Base-by-base conservation (phyloP, 805 yeast species). In the Alloascoidea africana region DNA sequence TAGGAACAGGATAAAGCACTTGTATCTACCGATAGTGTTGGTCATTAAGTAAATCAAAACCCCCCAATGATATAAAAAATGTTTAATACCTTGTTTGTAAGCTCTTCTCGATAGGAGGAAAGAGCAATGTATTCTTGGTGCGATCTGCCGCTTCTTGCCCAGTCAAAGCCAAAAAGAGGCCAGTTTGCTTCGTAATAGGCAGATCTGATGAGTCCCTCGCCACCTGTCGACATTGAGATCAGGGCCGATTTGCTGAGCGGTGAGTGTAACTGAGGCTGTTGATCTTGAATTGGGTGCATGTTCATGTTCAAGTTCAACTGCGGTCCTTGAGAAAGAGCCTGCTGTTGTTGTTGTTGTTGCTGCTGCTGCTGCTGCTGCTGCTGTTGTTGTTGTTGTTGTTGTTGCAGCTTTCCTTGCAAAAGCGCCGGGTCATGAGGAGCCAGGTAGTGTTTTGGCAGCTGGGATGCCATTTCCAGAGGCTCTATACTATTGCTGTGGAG, bases 21-120 rank as follows among this genome's bases (percentile, higher is more conserved):
- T 51, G 49, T 23, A 43, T 46, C 48, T 40, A 16, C 4, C 5
- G 5, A 36, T 14, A 14, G 41, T 17, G 14, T 23, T 17, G n/a
- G 42, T 32, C n/a, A n/a, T n/a, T n/a, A n/a, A n/a, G n/a, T n/a
- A n/a, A n/a, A n/a, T n/a, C n/a, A n/a, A n/a, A n/a, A n/a, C n/a
- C n/a, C n/a, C n/a, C n/a, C n/a, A n/a, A n/a, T n/a, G n/a, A n/a
- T n/a, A n/a, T n/a, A n/a, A n/a, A 5, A 39, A 41, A 5, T 14
- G 23, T 32, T 16, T 14, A 38, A 45, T 18, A 86, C 53, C 45
- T 71, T 70, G 56, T 87, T 87, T 32, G 65, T 60, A 17, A 73
- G 61, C 37, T 84, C 94, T 53, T 87, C 96, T 41, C 81, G 70
- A 52, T 75, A 84, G 0, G 94, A 70, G n/a, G 77, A 66, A n/a